These are phyloP conservation scores for Simplicillium sp. DNA, from an alignment of 2,329 filamentous ascomycete species.

Conservation along the genomic window DNA sequence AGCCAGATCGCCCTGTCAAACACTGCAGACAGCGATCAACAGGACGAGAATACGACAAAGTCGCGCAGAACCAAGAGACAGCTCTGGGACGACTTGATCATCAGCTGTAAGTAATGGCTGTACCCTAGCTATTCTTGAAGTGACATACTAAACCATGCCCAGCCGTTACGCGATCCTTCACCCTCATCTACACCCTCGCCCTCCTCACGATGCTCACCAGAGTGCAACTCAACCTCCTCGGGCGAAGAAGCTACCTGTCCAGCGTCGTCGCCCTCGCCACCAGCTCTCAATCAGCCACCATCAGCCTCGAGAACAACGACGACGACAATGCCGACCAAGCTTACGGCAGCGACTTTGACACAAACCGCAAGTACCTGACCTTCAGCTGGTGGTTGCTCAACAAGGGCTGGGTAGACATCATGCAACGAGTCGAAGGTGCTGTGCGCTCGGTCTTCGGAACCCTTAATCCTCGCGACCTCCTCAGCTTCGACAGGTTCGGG, in stretches of 20 bases:
- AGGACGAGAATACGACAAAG: conserved; percentile 34
- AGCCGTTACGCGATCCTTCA: conserved; percentile 88
- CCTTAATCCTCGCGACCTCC: conserved; percentile 78
- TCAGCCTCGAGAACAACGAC: conserved; percentile 87
- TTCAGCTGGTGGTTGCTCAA: conserved; percentile 98
- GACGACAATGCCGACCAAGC: conserved; percentile 75
- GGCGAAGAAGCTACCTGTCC: conserved; percentile 88
- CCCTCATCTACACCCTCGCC: conserved; percentile 81
- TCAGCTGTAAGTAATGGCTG: conserved; percentile 60
- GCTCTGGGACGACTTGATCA: conserved; percentile 95
- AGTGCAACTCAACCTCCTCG: conserved; percentile 93
- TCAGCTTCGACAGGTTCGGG: conserved; percentile 71
- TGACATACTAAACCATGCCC: conserved; percentile 9
- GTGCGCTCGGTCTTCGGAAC: conserved; percentile 86
- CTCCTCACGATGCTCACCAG: conserved; percentile 86
- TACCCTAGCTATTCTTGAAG: background rate
- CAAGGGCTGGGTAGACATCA: conserved; percentile 75
- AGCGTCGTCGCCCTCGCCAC: conserved; percentile 88
- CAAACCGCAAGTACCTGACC: conserved; percentile 86
- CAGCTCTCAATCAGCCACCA: conserved; percentile 62
- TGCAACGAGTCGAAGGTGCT: conserved; percentile 71
- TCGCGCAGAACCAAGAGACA: conserved; percentile 73
- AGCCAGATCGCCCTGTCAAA: conserved; percentile 61
- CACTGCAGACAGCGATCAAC: conserved; percentile 19
- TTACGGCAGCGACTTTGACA: conserved; percentile 91